Evolutionary conservation across 192 early-diverging fungal genomes (phyloP).

Genomic region (Gonapodya prolifera): DNA sequence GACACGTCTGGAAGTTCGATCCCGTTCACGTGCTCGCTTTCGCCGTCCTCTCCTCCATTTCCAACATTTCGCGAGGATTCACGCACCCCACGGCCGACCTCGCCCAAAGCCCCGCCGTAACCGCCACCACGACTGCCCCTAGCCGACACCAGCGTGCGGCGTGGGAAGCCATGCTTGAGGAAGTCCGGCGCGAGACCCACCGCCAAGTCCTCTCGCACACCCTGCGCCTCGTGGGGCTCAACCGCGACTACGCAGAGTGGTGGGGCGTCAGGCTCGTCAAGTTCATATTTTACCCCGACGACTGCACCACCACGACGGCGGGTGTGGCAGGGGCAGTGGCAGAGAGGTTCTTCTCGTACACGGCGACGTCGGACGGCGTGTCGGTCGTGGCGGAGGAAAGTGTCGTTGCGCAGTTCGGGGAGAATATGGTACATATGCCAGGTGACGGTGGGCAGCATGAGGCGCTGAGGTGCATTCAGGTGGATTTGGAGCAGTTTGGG

Average conservation of each 20-base stretch:
- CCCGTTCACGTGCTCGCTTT: background rate
- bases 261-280: constrained; percentile 43
- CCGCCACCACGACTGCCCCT: background rate
- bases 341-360: constrained; percentile 55
- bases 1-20: background rate
- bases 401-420: constrained; percentile 36
- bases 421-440: constrained; percentile 29
- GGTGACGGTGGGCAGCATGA: constrained; percentile 17
- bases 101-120: background rate
- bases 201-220: constrained; percentile 31
- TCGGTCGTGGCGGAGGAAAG: constrained; percentile 49
- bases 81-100: too few relatives aligned
- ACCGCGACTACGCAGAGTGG: constrained; percentile 37
- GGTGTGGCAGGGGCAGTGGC: background rate
- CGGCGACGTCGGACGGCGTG: constrained; percentile 47
- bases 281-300: constrained; percentile 46
- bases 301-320: too few relatives aligned
- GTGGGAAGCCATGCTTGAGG: constrained; percentile 11
- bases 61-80: too few relatives aligned
- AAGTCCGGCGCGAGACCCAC: constrained; percentile 23
- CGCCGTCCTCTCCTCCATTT: too few relatives aligned
- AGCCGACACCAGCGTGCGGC: background rate
- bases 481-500: constrained; percentile 42
- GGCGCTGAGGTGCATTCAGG: constrained; percentile 47
- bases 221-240: constrained; percentile 47